These are phyloP conservation scores for Gracilaria domingensis DNA, from an alignment of 23 red algal genomes.

Conservation along the genomic window DNA sequence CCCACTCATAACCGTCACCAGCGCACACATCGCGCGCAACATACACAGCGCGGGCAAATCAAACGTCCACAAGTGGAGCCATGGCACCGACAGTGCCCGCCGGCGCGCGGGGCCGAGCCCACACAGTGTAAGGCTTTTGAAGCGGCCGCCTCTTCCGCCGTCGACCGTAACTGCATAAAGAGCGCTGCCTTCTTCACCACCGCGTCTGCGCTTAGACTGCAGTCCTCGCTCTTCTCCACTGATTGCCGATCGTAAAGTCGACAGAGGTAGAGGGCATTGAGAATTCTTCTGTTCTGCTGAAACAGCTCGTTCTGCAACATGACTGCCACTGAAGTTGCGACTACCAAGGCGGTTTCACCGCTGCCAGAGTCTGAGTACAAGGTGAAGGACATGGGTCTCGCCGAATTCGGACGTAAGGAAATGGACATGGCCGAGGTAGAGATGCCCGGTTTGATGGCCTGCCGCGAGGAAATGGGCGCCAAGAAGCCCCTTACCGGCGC, in stretches of 20 bases:
- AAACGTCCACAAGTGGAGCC: not conserved
- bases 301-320: not conserved
- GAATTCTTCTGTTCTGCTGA: not conserved
- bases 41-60: not conserved
- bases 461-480: conserved; percentile 88
- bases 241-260: not conserved
- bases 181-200: not conserved
- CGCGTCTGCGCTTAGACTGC: no score
- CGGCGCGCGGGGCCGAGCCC: not conserved
- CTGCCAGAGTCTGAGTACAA: conserved; percentile 89
- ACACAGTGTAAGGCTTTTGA: not conserved
- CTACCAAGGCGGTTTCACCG: conserved; percentile 46
- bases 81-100: not conserved
- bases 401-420: conserved; percentile 93
- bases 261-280: not conserved
- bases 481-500: conserved; percentile 86
- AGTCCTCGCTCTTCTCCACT: not conserved
- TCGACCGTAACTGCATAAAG: not conserved
- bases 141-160: not conserved
- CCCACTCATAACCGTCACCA: not conserved
- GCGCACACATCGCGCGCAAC: not conserved
- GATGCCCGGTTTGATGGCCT: conserved; percentile 97
- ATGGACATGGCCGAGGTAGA: conserved; percentile 93
- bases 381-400: conserved; percentile 88
- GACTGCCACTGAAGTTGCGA: conserved; percentile 35